Evolutionary conservation across 1,139 yeast genomes (phyloP).

Genomic region (Pneumocystis carinii): DNA sequence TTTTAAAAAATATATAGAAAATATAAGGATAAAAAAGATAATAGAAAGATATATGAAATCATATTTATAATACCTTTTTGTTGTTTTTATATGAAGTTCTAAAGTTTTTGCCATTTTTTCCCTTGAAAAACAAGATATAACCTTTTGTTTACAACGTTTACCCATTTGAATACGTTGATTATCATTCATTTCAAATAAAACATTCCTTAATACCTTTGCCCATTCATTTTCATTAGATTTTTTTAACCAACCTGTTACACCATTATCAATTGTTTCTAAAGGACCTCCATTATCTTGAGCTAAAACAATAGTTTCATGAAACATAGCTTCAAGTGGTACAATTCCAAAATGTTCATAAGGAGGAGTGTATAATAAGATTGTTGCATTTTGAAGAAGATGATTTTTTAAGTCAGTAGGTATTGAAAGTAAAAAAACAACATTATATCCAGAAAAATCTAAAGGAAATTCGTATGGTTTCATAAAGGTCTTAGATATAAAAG

Average conservation of each 20-base stretch:
- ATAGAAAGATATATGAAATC: neutral
- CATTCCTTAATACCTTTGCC: constrained; percentile 43
- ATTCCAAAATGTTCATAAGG: constrained; percentile 90
- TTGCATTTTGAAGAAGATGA: constrained; percentile 42
- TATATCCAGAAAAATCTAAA: constrained; percentile 19
- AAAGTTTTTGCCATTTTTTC: constrained; percentile 47
- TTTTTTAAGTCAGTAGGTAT: constrained; percentile 54
- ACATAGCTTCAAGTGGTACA: constrained; percentile 93
- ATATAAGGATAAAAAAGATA: neutral
- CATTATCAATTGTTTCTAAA: constrained; percentile 51
- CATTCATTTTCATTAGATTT: constrained; percentile 43
- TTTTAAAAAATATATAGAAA: neutral
- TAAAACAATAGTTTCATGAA: constrained; percentile 63
- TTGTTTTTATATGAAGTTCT: constrained; percentile 17
- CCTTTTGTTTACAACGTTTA: constrained; percentile 38
- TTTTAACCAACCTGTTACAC: constrained; percentile 67
- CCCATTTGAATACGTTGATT: constrained; percentile 29
- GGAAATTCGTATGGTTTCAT: neutral
- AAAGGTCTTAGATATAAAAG: constrained; percentile 33
- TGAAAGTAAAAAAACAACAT: constrained; percentile 69
- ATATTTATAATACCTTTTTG: neutral
- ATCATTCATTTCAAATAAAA: constrained; percentile 20
- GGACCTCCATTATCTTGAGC: constrained; percentile 92
- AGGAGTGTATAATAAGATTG: constrained; percentile 71
- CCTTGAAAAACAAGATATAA: constrained; percentile 41